phyloP scores from a whole-genome alignment of 345 rosid genomes.

The Melaleuca quinquenervia region DNA sequence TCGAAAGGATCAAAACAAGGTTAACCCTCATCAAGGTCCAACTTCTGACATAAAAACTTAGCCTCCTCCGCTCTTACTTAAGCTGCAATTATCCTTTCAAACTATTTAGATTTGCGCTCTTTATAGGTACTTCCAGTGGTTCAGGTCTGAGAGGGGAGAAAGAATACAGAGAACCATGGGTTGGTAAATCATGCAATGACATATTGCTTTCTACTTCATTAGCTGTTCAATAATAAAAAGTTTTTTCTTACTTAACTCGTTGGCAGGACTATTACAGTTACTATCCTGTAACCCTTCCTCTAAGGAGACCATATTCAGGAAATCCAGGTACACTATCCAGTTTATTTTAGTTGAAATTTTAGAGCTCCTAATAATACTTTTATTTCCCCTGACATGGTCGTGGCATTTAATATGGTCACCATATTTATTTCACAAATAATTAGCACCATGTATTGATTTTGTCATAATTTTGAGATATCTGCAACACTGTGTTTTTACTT shows the following conservation, averaged over 20 bases:
- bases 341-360: background rate
- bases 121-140: background rate
- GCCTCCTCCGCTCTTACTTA: background rate
- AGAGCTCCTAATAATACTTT: background rate
- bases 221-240: background rate
- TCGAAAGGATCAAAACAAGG: background rate
- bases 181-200: slow-evolving; percentile 13
- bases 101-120: background rate
- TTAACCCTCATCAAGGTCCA: background rate
- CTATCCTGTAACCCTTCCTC: slow-evolving; percentile 70
- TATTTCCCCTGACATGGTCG: background rate
- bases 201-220: background rate
- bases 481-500: slow-evolving; percentile 4
- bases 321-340: slow-evolving; percentile 39
- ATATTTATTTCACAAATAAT: background rate
- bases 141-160: slow-evolving; percentile 23
- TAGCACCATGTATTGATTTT: background rate
- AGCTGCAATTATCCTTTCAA: background rate
- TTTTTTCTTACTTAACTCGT: background rate
- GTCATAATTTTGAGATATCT: background rate
- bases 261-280: slow-evolving; percentile 67
- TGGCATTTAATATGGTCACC: background rate
- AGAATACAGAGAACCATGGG: slow-evolving; percentile 86
- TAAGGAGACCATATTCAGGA: slow-evolving; percentile 74
- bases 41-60: background rate